These are phyloP conservation scores for Leccinum fuscescens DNA, from an alignment of 1,284 basidiomycete species.

Conservation along the genomic window DNA sequence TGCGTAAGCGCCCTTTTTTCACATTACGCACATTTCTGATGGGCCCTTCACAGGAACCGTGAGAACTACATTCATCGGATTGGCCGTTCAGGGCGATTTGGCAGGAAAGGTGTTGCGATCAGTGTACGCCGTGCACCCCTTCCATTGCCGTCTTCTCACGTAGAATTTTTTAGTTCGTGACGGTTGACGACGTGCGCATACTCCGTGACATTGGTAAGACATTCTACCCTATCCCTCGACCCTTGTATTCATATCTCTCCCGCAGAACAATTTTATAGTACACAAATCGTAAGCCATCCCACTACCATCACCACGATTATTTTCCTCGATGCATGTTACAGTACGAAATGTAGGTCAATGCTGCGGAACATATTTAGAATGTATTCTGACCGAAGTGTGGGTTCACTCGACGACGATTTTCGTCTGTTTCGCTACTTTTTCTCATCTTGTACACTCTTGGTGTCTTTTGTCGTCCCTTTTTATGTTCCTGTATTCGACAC, in stretches of 20 bases:
- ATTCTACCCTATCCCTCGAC: not conserved
- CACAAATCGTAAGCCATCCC: constrained; percentile 69
- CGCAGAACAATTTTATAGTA: constrained; percentile 83
- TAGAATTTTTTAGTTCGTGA: constrained; percentile 68
- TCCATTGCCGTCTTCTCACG: constrained; percentile 10
- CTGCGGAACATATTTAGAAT: constrained; percentile 76
- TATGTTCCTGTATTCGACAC: constrained; percentile 11
- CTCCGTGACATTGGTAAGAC: constrained; percentile 83
- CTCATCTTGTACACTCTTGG: constrained; percentile 18
- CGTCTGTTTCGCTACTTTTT: not conserved
- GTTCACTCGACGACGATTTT: not conserved
- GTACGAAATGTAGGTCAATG: constrained; percentile 95
- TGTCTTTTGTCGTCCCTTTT: constrained; percentile 28
- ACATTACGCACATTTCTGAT: constrained; percentile 15
- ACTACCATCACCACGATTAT: constrained; percentile 8
- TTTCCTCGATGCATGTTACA: constrained; percentile 30
- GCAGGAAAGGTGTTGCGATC: constrained; percentile 90
- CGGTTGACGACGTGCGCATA: constrained; percentile 86
- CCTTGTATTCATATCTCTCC: constrained; percentile 16
- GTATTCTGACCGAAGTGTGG: constrained; percentile 1
- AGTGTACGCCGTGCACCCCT: constrained; percentile 54
- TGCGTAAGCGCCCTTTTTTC: constrained; percentile 52
- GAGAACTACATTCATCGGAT: constrained; percentile 99
- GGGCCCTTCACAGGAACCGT: constrained; percentile 64
- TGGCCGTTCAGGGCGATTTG: constrained; percentile 93